A percentile compares a stretch with the other conserved stretches of the same genome.
Evolutionary conservation across 129 eudicot species (phyloP).

Genomic region (Chrysanthemum makinoi): DNA sequence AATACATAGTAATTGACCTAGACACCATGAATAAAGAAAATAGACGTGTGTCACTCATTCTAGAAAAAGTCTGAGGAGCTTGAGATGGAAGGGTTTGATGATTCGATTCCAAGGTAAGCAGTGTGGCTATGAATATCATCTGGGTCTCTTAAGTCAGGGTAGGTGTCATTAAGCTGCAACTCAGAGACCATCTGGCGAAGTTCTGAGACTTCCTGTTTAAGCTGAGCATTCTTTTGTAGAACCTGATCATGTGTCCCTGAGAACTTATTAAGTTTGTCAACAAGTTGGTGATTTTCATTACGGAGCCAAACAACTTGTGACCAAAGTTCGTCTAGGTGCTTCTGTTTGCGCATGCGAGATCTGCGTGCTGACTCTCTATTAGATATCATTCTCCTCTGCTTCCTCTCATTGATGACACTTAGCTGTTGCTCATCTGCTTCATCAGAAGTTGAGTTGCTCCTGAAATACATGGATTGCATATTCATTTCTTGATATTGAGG

Average conservation of each 20-base stretch:
- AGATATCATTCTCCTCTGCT: constrained; percentile 95
- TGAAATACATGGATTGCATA: constrained; percentile 45
- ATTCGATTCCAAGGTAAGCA: too few species aligned
- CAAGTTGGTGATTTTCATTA: constrained; percentile 78
- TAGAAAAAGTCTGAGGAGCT: constrained; percentile 45
- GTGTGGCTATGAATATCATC: constrained; percentile 50
- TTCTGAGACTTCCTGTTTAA: constrained; percentile 74
- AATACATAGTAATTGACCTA: constrained; percentile 18
- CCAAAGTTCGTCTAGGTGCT: constrained; percentile 97
- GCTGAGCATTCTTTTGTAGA: constrained; percentile 75
- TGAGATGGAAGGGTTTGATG: constrained; percentile 43
- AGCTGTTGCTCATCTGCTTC: constrained; percentile 91
- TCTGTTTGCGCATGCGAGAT: constrained; percentile 98
- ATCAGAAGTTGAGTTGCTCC: constrained; percentile 91
- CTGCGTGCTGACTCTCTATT: constrained; percentile 95
- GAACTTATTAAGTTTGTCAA: constrained; percentile 70
- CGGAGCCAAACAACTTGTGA: constrained; percentile 88
- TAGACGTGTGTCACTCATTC: constrained; percentile 12
- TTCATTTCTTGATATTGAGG: constrained; percentile 66
- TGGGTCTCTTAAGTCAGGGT: constrained; percentile 52
- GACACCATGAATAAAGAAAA: constrained; percentile 25
- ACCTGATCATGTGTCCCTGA: constrained; percentile 62
- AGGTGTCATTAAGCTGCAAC: constrained; percentile 69
- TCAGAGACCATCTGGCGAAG: constrained; percentile 76
- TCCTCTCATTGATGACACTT: constrained; percentile 84